Base-by-base conservation (phyloP, 257 asterid genomes). In the Ilex asprella region DNA sequence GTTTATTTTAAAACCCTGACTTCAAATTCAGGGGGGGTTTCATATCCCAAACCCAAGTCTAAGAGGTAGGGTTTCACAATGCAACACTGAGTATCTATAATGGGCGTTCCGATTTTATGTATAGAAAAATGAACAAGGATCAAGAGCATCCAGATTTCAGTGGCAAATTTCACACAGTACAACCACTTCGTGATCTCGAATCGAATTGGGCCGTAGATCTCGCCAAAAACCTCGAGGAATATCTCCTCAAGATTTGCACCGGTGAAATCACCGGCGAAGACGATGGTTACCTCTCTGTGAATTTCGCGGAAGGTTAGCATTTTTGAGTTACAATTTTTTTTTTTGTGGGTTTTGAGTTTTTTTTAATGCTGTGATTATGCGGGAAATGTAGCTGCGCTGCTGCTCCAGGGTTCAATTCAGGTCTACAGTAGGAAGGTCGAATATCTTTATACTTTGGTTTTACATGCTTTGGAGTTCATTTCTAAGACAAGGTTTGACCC, bases 401-500 rank as follows among this genome's bases (percentile, higher is more conserved):
- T 92, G 80, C 97, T 92, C 67, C 99, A 89, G 81, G 99, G 97
- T 50, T 92, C 99, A 16, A 94, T 82, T 63, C 99, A 88, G 80
- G 99, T 92, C 75, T 92, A 88, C 51, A 85, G 97, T 73, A 80
- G 93, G 84, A 92, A 92, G 83, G 99, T 92, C 65, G 97, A 92
- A 76, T 92, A 89, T 76, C 60, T 92, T 71, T 80, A 92, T 80
- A 83, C 95, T 41, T 69, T 92, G 85, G 99, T 89, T 63, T 59
- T 92, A 43, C 95, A 84, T 74, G 27, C 96, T 65, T 82, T 92
- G 93, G 85, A 85, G 65, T 92, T 86, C 70, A 74, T 92, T 76
- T 83, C 99, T 58, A 72, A 82, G 79, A 92, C 82, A 78, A 85
- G 99, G 99, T 92, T 70, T 30, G 81, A 39, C 58, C 60, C 16